Evolutionary conservation across 768 basidiomycete genomes (phyloP).

Genomic region (Boletus subcaerulescens): DNA sequence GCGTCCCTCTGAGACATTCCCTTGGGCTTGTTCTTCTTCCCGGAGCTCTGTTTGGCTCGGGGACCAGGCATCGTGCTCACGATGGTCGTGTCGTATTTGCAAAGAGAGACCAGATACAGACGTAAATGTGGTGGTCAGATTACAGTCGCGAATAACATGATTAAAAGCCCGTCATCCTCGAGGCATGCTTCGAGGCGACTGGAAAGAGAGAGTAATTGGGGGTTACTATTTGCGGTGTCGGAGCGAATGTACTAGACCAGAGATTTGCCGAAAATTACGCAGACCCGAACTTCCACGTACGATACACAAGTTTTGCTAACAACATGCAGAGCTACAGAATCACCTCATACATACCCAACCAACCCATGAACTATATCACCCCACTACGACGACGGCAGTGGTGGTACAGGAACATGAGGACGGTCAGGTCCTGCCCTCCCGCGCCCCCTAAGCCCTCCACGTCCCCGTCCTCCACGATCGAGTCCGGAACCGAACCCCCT

Average conservation of each 20-base stretch:
- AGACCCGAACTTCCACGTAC: background rate
- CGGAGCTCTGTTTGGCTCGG: conserved; percentile 16
- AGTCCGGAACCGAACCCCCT: conserved; percentile 28
- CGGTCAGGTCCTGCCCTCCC: conserved; percentile 27
- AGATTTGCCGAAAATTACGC: no score
- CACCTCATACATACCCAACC: background rate
- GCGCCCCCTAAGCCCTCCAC: conserved; percentile 31
- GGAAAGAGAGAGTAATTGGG: no score
- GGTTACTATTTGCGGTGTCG: no score
- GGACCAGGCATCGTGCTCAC: conserved; percentile 21
- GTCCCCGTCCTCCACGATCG: conserved; percentile 35
- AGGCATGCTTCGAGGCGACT: no score
- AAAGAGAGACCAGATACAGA: no score
- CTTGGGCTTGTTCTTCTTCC: conserved; percentile 17
- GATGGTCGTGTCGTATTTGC: background rate
- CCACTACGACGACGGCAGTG: conserved; percentile 8
- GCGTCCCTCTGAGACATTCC: background rate
- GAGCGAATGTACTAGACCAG: no score
- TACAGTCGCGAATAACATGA: no score
- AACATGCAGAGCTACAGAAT: conserved; percentile 6
- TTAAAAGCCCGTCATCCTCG: no score
- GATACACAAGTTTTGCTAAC: background rate
- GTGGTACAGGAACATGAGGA: background rate
- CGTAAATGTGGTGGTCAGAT: no score
- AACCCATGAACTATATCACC: no score